Base-by-base conservation (phyloP, 352 stramenopile genomes). In the Phytophthora citrophthora region DNA sequence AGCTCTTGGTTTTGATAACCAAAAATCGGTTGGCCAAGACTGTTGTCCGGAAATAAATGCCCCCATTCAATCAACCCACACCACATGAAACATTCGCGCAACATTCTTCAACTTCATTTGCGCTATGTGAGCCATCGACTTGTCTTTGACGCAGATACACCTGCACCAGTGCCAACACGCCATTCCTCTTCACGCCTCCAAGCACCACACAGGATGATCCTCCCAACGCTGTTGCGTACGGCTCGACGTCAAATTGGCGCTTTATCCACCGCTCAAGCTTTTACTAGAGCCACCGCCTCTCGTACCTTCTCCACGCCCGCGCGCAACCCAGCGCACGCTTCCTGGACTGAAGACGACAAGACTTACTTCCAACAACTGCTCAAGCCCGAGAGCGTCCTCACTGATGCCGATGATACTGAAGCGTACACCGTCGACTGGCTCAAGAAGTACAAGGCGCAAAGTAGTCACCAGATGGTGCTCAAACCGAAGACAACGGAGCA, bases 401-500 rank as follows among this genome's bases (percentile, higher is more conserved):
- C 79, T 0, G 74, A 87, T 5, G 24, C 64, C 9, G 86, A 95
- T 41, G 83, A 92, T 55, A 91, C 86, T 16, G 76, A 77, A 38
- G 23, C 80, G 55, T 95, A 82, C 74, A 94, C 79, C 26, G 65
- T 79, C 41, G 89, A 96, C 72, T 96, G 89, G 89, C 81, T 93
- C 23, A 83, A 92, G 51, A 95, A 96, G 61, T 96, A 93, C 77
- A 82, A 89, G 54, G 74, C 76, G 9, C 31, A 59, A 38, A 89
- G 72, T 59, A 69, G 43, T 38, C 81, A 79, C 50, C 71, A 88
- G 48, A 83, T 97, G 57, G 92, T 97, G 58, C 75, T 97, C n/a
- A 87, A 88, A 29, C 93, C 93, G 38, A 83, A 89, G 58, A 96
- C 79, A 7, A 97, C 90, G 1, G 81, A 92, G 39, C 76, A 98